phyloP scores from a whole-genome alignment of 192 early-diverging fungal genomes.

The Coemansia sp. region DNA sequence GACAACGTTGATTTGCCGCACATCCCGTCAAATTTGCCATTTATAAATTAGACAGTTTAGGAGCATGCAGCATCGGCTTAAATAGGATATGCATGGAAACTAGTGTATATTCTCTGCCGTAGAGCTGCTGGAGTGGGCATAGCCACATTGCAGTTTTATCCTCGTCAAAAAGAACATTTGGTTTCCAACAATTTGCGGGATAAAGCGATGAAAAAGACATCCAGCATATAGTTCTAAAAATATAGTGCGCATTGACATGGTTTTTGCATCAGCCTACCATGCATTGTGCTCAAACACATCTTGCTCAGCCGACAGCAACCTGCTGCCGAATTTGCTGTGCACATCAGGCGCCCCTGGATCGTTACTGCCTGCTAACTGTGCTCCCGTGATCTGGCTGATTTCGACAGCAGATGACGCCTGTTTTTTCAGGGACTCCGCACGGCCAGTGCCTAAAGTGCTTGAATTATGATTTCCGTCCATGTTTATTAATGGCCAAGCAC shows the following conservation, averaged over 20 bases:
- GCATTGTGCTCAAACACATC: constrained; percentile 90
- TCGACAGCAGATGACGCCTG: constrained; percentile 45
- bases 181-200: not conserved
- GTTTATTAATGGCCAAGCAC: not conserved
- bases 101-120: not conserved
- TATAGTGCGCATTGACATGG: constrained; percentile 1
- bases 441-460: not conserved
- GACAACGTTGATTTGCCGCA: too few species aligned
- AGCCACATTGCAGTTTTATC: not conserved
- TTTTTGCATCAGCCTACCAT: constrained; percentile 62
- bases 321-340: constrained; percentile 65
- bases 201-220: not conserved
- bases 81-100: not conserved
- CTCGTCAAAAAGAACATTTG: too few species aligned
- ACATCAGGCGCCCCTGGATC: constrained; percentile 9
- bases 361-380: constrained; percentile 8
- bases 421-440: constrained; percentile 32
- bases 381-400: constrained; percentile 15
- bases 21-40: not conserved
- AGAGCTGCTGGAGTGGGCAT: not conserved
- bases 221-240: not conserved
- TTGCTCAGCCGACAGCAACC: constrained; percentile 69
- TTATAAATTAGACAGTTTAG: not conserved
- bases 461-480: constrained; percentile 9
- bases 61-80: not conserved